Evolutionary conservation across 2,329 filamentous ascomycete genomes (phyloP), one percentile per base, ranked within the genome.

Genomic region (Penicillium sp.): DNA sequence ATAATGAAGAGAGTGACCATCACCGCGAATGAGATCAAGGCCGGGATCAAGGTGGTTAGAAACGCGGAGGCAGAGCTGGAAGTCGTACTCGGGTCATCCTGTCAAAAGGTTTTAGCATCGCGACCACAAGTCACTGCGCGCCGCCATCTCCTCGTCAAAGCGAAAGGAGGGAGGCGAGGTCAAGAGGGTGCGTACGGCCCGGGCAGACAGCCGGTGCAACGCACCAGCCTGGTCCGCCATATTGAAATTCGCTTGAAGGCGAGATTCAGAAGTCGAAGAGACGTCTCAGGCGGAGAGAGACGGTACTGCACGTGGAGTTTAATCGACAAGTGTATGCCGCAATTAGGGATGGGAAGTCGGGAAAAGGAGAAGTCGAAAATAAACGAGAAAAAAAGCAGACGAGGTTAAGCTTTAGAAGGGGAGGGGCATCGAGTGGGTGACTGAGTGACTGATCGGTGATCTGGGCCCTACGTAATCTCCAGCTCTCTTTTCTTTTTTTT

Each of bases 1-100:
- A 84, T 70, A 48, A 85, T 65, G 71, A 86, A 86, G 45, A 78
- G 55, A n/a, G 81, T 40, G 38, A 83, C 75, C 70, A 84, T 81
- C 13, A 71, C 75, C n/a, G 70, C 75, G 26, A 81, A 74, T 51
- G 81, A 65, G 22, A 81, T 65, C 13, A 82, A 69, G 30, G 82
- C 78, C 6, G 80, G 79, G 19, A 83, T 67, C 43, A 86, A 72
- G 14, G 82, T 83, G 43, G 80, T 76, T 33, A 85, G 61, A 54
- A 86, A 73, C 16, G 78, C 80, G 7, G 79, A 81, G 16, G 77
- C 70, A 4, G 80, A 79, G 22, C 75, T 75, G 25, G 76, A 73
- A 22, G 68, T 57, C 22, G 19, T 60, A 19, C 65, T 26, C 19
- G 62, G 57, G 42, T 65, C 52, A 25, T 69, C 48, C 62, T 67